These are phyloP conservation scores for Polytolypa hystricis DNA, from an alignment of 2,329 filamentous ascomycete genomes.

Conservation along the genomic window DNA sequence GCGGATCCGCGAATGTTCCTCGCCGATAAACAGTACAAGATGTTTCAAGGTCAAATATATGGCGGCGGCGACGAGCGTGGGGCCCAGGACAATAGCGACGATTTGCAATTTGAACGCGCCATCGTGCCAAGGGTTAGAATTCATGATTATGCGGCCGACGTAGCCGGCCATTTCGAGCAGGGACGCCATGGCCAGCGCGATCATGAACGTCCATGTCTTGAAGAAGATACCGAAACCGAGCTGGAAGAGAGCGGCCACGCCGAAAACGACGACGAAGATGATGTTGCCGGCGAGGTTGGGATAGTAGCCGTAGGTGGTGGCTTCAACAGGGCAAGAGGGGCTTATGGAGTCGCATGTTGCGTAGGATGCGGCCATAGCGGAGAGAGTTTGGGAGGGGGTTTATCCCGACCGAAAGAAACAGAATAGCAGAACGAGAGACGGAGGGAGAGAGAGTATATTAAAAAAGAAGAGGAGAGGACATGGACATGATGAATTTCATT, in stretches of 20 bases:
- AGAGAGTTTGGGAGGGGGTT: neutral
- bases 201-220: conserved; percentile 46
- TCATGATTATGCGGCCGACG: conserved; percentile 42
- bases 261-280: conserved; percentile 44
- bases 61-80: conserved; percentile 44
- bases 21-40: conserved; percentile 45
- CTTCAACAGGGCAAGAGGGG: conserved; percentile 32
- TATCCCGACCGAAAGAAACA: neutral
- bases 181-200: conserved; percentile 39
- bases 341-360: conserved; percentile 7
- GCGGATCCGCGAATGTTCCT: conserved; percentile 36
- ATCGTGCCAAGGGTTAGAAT: conserved; percentile 41
- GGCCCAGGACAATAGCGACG: conserved; percentile 45
- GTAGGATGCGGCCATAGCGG: neutral
- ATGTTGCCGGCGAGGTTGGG: conserved; percentile 42
- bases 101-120: conserved; percentile 44
- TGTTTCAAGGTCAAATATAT: conserved; percentile 49
- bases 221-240: conserved; percentile 39
- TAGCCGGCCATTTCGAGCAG: conserved; percentile 46
- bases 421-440: neutral
- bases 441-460: neutral
- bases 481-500: no score
- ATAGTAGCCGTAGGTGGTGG: conserved; percentile 43
- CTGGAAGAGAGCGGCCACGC: conserved; percentile 37
- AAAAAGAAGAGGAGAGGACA: no score